phyloP scores from a whole-genome alignment of 768 basidiomycete genomes.

The Lentinula aciculospora region DNA sequence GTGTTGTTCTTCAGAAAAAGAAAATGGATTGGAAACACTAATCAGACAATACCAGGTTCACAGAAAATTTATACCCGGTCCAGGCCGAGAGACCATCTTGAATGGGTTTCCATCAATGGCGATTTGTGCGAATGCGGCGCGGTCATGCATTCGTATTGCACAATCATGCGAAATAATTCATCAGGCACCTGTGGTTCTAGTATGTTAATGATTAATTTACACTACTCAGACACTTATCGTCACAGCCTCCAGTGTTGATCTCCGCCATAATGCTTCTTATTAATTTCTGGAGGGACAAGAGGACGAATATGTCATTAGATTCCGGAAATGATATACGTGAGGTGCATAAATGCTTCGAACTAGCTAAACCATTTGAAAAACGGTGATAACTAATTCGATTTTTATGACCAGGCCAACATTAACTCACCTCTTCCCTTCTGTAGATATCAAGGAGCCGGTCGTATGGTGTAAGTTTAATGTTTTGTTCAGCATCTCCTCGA shows the following conservation, averaged over 20 bases:
- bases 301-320: constrained; percentile 33
- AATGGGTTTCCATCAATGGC: constrained; percentile 55
- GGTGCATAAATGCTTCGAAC: constrained; percentile 36
- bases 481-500: neutral
- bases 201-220: neutral
- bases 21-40: too few species aligned
- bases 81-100: constrained; percentile 12
- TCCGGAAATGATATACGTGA: constrained; percentile 42
- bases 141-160: constrained; percentile 50
- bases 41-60: constrained; percentile 17
- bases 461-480: constrained; percentile 34
- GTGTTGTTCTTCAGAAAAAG: constrained; percentile 41
- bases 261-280: constrained; percentile 42
- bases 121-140: constrained; percentile 22
- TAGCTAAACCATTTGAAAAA: neutral
- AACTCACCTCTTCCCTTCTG: neutral
- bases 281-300: constrained; percentile 41
- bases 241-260: constrained; percentile 24
- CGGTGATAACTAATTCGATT: neutral
- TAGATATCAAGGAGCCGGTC: constrained; percentile 43
- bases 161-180: constrained; percentile 26
- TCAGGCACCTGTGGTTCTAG: neutral
- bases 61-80: constrained; percentile 16
- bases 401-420: neutral
- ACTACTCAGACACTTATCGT: neutral